Base-by-base conservation (phyloP, 768 basidiomycete genomes). In the Coprinopsis marcescibilis region DNA sequence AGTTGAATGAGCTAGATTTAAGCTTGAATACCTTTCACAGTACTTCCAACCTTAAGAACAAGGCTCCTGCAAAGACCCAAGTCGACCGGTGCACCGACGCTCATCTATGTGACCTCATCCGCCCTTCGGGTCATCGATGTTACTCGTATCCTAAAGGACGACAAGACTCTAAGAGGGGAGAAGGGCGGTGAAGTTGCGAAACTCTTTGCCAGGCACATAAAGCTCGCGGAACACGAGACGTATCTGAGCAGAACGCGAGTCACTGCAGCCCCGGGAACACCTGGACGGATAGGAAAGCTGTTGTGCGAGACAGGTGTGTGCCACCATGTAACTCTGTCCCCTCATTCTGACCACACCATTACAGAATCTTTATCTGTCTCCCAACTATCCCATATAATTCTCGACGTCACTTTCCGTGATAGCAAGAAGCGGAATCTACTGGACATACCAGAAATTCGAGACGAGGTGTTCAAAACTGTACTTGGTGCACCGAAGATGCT, bases 121-220 rank as follows among this genome's bases (percentile, higher is more conserved):
- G 95, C 95, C 3, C 72, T 97, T 27, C 78, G 95, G 42, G 93
- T 92, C n/a, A 84, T 82, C 42, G 91, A 97, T 63, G 78, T 92
- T 15, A 85, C 88, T 29, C 72, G 90, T 49, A 69, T 79, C 43
- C 71, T 92, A 45, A 83, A 77, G 62, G 76, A 82, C n/a, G n/a
- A n/a, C 64, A 80, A 76, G 64, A 77, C 66, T 52, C 70, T 89
- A 43, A 71, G 80, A 46, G 85, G 86, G 27, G 83, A 88, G 19
- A 93, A 90, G 60, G 83, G 89, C 46, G 91, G 89, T 10, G 90
- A 95, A 53, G 84, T 96, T 25, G 93, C 88, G 17, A 97, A 97
- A 64, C 77, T 99, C 21, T 98, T 98, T 57, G 91, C 94, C 24
- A 93, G 85, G 64, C 94, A 98, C 61, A 82, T 95, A 67, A 96